A percentile compares a stretch with the other conserved stretches of the same genome.
Evolutionary conservation across 768 basidiomycete genomes (phyloP).

Genomic region (Dacryopinax spathularia): DNA sequence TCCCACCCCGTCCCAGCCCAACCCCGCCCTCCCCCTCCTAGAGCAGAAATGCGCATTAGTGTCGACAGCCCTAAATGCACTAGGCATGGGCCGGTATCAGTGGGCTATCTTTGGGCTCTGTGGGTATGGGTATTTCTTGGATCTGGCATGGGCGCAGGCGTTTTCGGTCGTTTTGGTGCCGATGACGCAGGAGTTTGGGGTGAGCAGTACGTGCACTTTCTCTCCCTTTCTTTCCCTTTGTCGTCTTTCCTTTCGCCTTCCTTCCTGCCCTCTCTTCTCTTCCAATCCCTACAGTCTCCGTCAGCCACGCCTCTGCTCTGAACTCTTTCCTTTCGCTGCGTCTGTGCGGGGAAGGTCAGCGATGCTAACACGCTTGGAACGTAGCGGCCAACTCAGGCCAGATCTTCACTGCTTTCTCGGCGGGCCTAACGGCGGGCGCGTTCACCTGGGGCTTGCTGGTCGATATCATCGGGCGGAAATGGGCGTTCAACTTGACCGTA

Average conservation of each 20-base stretch:
- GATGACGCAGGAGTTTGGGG: background rate
- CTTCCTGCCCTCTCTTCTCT: too few relatives aligned
- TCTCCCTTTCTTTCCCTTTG: background rate
- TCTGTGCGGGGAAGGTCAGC: too few relatives aligned
- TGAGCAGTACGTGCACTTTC: background rate
- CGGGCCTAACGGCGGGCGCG: background rate
- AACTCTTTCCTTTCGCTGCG: too few relatives aligned
- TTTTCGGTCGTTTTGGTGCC: background rate
- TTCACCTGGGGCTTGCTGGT: background rate
- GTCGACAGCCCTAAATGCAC: background rate
- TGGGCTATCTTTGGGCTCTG: background rate
- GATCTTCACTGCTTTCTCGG: background rate
- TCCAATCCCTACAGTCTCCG: too few relatives aligned
- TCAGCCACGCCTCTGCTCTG: too few relatives aligned
- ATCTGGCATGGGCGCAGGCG: background rate
- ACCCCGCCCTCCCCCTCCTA: background rate
- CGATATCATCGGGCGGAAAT: background rate
- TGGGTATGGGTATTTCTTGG: background rate
- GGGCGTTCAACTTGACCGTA: background rate
- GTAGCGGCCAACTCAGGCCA: background rate
- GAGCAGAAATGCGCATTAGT: background rate
- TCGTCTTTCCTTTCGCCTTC: too few relatives aligned
- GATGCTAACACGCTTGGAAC: background rate
- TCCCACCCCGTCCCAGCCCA: too few relatives aligned
- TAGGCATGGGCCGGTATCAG: background rate